phyloP scores from a whole-genome alignment of 192 early-diverging fungal genomes.

The Phlyctochytrium arcticum region DNA sequence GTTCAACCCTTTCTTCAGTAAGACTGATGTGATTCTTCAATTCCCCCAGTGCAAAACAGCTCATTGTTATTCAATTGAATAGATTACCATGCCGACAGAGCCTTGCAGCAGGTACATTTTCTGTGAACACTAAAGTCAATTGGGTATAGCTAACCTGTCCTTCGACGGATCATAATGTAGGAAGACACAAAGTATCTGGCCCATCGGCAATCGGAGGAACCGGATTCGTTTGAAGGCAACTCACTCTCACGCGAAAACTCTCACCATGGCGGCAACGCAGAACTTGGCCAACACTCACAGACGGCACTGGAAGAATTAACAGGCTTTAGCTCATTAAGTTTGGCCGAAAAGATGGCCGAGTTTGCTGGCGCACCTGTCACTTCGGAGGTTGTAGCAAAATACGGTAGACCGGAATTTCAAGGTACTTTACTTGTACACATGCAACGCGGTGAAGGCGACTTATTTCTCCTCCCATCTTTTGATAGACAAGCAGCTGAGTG shows the following conservation, averaged over 20 bases:
- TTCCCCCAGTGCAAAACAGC: not conserved
- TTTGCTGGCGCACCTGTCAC: conserved; percentile 49
- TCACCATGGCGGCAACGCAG: no score
- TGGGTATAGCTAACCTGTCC: not conserved
- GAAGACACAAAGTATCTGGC: conserved; percentile 39
- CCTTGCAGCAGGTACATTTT: conserved; percentile 13
- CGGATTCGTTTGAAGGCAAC: not conserved
- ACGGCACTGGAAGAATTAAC: conserved; percentile 18
- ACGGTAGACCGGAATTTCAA: conserved; percentile 20
- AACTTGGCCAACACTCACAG: not conserved
- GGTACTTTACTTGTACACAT: conserved; percentile 12
- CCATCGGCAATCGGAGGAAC: conserved; percentile 7
- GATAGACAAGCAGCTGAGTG: conserved; percentile 52
- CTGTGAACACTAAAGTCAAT: not conserved
- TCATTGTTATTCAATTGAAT: not conserved
- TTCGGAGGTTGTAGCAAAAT: conserved; percentile 46
- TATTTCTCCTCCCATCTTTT: no score
- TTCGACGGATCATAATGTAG: not conserved
- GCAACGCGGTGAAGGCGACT: not conserved
- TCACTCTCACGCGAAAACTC: conserved; percentile 17
- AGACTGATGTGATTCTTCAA: not conserved
- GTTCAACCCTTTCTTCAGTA: conserved; percentile 27
- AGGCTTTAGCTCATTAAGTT: conserved; percentile 29
- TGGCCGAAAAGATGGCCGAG: conserved; percentile 52
- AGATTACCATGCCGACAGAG: conserved; percentile 26